Evolutionary conservation across 2,329 filamentous ascomycete genomes (phyloP), one percentile per base, ranked within the genome.

Genomic region (Domatiomyces globalis): DNA sequence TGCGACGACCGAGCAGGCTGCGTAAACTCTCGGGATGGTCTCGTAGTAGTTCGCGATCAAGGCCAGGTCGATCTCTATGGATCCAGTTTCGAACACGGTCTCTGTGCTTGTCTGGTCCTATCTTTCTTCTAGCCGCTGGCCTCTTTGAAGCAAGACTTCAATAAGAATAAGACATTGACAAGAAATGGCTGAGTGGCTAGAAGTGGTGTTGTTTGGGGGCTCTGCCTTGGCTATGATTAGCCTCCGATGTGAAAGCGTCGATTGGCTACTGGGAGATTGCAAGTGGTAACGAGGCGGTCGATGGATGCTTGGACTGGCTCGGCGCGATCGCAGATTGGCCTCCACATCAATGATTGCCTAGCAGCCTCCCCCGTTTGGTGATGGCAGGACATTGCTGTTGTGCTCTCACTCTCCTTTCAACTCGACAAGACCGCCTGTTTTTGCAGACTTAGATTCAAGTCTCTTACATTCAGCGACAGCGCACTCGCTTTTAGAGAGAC

Each of bases 401-500:
- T 1, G 15, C n/a, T 45, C 43, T 27, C 22, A 45, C 43, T 27
- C 19, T 45, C 22, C 19, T 27, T 45, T 20, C 22, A 20, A 27
- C 12, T 20, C 43, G 43, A n/a, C 12, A 10, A 20, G 10, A 17
- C 18, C n/a, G 19, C 18, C 43, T 45, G 8, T 20, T 45, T 12
- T 45, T 12, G 22, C 43, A 45, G 19, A 45, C 22, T 19, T 45
- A 45, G 10, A 20, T 10, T 20, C 43, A 10, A 5, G 10, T 45
- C 22, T 45, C 19, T 45, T 45, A 10, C 22, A 45, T 20, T 45
- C 43, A 4, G 19, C 18, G 43, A 20, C 22, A 5, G 9, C 12
- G 2, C 43, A 45, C 43, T 45, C 22, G 22, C 43, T 20, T 19
- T 12, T 53, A 56, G 54, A 56, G 58, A 58, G 54, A 55, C 54